These are phyloP conservation scores for Venturia pyrina DNA, from an alignment of 2,329 filamentous ascomycete genomes.

Conservation along the genomic window DNA sequence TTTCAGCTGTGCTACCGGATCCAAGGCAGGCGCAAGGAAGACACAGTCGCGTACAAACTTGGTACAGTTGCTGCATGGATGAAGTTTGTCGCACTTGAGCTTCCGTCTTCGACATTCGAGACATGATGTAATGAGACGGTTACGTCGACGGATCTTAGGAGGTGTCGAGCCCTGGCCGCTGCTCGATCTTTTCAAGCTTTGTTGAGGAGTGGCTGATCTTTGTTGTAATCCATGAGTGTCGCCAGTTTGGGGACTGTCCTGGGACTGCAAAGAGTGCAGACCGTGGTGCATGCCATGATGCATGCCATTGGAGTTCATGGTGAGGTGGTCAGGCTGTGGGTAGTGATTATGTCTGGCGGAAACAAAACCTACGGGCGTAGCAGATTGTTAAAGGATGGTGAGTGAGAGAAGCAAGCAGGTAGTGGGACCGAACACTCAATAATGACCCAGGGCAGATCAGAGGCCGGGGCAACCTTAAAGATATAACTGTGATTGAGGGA, in stretches of 20 bases:
- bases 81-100: slow-evolving; percentile 64
- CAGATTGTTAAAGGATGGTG: neutral
- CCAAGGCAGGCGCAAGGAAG: slow-evolving; percentile 58
- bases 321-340: neutral
- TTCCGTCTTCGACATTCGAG: slow-evolving; percentile 65
- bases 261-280: neutral
- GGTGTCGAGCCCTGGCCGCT: slow-evolving; percentile 5
- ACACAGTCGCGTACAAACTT: slow-evolving; percentile 43
- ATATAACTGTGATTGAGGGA: neutral
- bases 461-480: neutral
- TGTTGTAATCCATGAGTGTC: neutral
- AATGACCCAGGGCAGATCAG: neutral
- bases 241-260: neutral
- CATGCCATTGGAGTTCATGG: neutral
- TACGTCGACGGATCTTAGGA: slow-evolving; percentile 42
- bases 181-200: slow-evolving; percentile 8
- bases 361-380: neutral
- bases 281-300: neutral
- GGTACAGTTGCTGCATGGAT: slow-evolving; percentile 61
- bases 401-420: neutral
- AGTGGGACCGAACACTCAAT: neutral
- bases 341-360: neutral
- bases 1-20: slow-evolving; percentile 58
- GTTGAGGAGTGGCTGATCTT: neutral
- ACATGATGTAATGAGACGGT: slow-evolving; percentile 59